These are phyloP conservation scores for Aquilaria yunnanensis DNA, from an alignment of 345 rosid species.

Conservation along the genomic window DNA sequence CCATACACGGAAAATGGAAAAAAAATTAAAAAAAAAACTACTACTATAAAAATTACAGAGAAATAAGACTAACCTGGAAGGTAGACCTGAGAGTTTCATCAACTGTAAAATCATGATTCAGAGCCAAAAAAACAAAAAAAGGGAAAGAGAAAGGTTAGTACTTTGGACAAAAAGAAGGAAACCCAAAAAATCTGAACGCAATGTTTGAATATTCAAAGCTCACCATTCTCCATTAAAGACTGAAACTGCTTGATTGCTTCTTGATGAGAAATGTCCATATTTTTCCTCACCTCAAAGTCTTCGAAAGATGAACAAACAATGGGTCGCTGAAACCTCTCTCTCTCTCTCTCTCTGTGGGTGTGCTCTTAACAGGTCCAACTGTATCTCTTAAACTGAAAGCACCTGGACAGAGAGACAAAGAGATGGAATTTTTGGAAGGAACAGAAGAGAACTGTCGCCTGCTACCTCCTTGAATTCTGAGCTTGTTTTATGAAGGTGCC, in stretches of 20 bases:
- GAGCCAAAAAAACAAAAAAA: background rate
- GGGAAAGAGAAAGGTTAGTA: constrained; percentile 10
- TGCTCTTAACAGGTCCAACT: too few species aligned
- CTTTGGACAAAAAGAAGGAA: constrained; percentile 17
- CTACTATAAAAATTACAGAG: background rate
- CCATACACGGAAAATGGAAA: constrained; percentile 8
- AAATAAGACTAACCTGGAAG: constrained; percentile 51
- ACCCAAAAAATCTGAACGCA: constrained; percentile 1
- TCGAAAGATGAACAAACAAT: background rate
- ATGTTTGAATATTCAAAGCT: constrained; percentile 16
- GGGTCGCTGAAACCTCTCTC: too few species aligned
- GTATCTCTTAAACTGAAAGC: too few species aligned
- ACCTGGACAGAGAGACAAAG: too few species aligned
- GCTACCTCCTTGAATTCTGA: too few species aligned
- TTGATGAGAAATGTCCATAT: constrained; percentile 49
- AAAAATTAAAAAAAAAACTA: constrained; percentile 18
- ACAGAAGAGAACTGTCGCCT: too few species aligned
- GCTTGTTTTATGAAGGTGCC: too few species aligned
- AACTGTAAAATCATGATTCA: constrained; percentile 30
- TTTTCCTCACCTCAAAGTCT: constrained; percentile 2
- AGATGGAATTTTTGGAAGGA: too few species aligned
- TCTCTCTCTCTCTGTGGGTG: too few species aligned
- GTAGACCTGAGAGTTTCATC: constrained; percentile 61
- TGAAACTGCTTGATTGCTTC: constrained; percentile 70
- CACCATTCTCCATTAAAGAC: constrained; percentile 68